phyloP scores from a whole-genome alignment of 2,329 filamentous ascomycete genomes.

The Trichocomaceae sp. region DNA sequence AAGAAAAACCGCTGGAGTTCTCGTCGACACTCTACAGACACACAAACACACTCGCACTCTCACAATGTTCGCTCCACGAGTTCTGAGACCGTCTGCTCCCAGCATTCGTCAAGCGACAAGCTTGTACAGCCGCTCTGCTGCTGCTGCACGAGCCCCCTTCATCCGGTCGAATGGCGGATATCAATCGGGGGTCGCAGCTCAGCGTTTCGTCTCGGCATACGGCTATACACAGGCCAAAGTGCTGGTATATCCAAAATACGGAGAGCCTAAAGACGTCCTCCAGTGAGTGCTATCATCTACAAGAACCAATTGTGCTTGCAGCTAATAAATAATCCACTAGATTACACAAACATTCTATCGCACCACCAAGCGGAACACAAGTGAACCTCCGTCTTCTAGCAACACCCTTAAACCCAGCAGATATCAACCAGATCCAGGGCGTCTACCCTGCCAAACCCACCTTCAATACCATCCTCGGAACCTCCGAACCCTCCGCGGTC shows the following conservation, averaged over 20 bases:
- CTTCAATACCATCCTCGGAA: constrained; percentile 71
- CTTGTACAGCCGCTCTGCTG: constrained; percentile 6
- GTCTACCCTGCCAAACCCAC: constrained; percentile 82
- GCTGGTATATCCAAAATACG: constrained; percentile 43
- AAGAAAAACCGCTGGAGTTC: not conserved
- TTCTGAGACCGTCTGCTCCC: not conserved
- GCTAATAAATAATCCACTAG: constrained; percentile 17
- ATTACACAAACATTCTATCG: constrained; percentile 45
- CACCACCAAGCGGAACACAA: constrained; percentile 50
- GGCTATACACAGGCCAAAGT: constrained; percentile 47
- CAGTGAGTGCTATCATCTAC: constrained; percentile 23
- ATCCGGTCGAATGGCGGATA: constrained; percentile 12
- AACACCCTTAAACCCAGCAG: constrained; percentile 89
- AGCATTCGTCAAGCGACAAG: constrained; percentile 2
- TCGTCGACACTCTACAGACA: not conserved
- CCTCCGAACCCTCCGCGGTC: constrained; percentile 61
- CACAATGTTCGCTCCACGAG: constrained; percentile 7
- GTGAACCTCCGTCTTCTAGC: constrained; percentile 83
- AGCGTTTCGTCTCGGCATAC: constrained; percentile 40
- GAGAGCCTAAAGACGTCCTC: constrained; percentile 44
- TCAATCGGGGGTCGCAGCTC: constrained; percentile 17
- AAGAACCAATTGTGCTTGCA: not conserved
- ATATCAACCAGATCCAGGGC: constrained; percentile 97
- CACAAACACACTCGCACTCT: not conserved
- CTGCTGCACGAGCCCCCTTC: constrained; percentile 15